These are phyloP conservation scores for Setaria viridis DNA, from an alignment of 202 grass and related monocot genomes.

Conservation along the genomic window DNA sequence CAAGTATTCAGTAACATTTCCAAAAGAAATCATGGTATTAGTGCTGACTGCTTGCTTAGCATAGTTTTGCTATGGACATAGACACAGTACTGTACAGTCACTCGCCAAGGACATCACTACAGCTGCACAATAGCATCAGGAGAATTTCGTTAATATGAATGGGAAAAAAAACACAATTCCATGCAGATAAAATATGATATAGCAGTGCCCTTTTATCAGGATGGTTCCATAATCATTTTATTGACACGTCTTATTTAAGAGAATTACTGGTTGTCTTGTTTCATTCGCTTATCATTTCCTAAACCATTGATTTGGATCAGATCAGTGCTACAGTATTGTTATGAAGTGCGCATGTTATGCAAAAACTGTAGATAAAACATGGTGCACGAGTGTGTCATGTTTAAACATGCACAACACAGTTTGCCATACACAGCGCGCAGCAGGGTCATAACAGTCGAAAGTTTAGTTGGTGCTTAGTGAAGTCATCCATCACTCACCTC, in stretches of 20 bases:
- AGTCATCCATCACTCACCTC: constrained; percentile 32
- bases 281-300: constrained; percentile 11
- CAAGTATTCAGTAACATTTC: constrained; percentile 25
- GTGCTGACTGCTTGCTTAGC: constrained; percentile 33
- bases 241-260: neutral
- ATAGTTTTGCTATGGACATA: constrained; percentile 44
- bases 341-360: neutral
- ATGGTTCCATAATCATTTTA: neutral
- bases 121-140: constrained; percentile 45
- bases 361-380: constrained; percentile 29
- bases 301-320: neutral
- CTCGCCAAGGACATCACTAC: constrained; percentile 42
- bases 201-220: neutral
- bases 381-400: neutral
- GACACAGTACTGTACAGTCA: constrained; percentile 51
- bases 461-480: neutral
- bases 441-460: neutral
- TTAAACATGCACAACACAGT: constrained; percentile 6
- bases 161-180: neutral
- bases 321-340: neutral
- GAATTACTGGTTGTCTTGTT: neutral
- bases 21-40: constrained; percentile 29
- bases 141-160: neutral
- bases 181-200: constrained; percentile 5
- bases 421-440: neutral